Evolutionary conservation across 176 grass and related monocot genomes (phyloP).

Genomic region (Urochloa ruziziensis): DNA sequence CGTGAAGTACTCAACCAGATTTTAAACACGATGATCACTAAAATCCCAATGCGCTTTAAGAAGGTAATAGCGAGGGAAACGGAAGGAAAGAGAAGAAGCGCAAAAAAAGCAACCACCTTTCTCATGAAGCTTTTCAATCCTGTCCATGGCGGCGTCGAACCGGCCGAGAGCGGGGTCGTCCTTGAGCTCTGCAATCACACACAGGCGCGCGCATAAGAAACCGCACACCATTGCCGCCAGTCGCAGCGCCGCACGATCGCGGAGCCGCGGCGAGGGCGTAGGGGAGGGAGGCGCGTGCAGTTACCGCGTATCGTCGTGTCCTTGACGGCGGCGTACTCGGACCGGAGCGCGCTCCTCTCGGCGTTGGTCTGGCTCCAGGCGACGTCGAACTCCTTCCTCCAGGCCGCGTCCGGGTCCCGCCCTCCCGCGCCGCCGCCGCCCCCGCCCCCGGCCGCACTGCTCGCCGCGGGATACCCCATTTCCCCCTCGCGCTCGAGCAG

Average conservation of each 20-base stretch:
- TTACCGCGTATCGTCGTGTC: conserved; percentile 1
- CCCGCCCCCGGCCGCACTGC: background rate
- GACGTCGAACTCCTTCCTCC: background rate
- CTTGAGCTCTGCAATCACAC: conserved; percentile 14
- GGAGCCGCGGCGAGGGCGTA: too few species aligned
- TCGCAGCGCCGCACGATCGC: too few species aligned
- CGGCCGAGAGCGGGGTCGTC: background rate
- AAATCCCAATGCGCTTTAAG: background rate
- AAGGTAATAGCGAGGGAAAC: background rate
- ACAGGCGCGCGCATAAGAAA: background rate
- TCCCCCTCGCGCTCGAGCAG: background rate
- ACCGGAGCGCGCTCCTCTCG: conserved; percentile 23
- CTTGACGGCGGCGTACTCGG: conserved; percentile 31
- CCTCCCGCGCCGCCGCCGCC: background rate
- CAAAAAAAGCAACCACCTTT: conserved; percentile 7
- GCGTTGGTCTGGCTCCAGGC: background rate
- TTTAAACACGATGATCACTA: background rate
- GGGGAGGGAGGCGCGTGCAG: background rate
- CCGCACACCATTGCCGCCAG: background rate
- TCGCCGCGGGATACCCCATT: background rate
- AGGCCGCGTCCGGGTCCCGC: background rate
- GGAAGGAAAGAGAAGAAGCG: background rate
- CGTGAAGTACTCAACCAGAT: background rate
- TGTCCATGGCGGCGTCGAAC: conserved; percentile 12
- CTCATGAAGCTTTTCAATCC: conserved; percentile 34